Evolutionary conservation across 78 protist genomes (phyloP).

Genomic region (Dictyostelium capitatum): DNA sequence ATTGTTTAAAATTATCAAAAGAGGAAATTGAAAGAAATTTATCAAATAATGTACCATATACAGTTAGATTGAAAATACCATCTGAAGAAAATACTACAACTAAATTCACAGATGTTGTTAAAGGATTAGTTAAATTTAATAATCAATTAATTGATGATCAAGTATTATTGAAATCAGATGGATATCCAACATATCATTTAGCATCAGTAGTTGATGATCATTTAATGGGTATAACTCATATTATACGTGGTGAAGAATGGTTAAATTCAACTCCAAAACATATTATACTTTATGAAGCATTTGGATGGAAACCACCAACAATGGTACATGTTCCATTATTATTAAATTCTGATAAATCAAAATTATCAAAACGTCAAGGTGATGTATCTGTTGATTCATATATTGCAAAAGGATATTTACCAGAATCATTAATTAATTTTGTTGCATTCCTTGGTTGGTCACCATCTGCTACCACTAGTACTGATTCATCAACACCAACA

Average conservation of each 20-base stretch:
- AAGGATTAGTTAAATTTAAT: slow-evolving; percentile 69
- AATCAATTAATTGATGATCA: slow-evolving; percentile 87
- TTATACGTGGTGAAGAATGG: slow-evolving; percentile 95
- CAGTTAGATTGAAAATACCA: slow-evolving; percentile 72
- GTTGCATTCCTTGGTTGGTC: slow-evolving; percentile 88
- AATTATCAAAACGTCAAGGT: slow-evolving; percentile 91
- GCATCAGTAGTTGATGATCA: slow-evolving; percentile 95
- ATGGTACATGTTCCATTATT: slow-evolving; percentile 93
- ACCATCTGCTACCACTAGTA: slow-evolving; percentile 3
- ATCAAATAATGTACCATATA: neutral
- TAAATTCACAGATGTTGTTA: slow-evolving; percentile 63
- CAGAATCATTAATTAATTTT: slow-evolving; percentile 85
- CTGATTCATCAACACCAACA: neutral
- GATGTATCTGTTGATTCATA: slow-evolving; percentile 84
- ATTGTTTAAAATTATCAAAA: slow-evolving; percentile 54
- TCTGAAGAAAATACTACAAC: slow-evolving; percentile 23
- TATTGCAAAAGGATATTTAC: slow-evolving; percentile 75
- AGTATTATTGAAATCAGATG: slow-evolving; percentile 89
- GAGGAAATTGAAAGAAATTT: slow-evolving; percentile 35
- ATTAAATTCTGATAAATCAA: slow-evolving; percentile 80
- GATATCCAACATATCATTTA: slow-evolving; percentile 94
- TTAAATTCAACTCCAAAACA: slow-evolving; percentile 90
- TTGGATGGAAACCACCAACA: slow-evolving; percentile 85
- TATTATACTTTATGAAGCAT: slow-evolving; percentile 84
- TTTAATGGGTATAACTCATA: slow-evolving; percentile 89